phyloP scores from a whole-genome alignment of 768 basidiomycete genomes.

The Lentinula edodes region DNA sequence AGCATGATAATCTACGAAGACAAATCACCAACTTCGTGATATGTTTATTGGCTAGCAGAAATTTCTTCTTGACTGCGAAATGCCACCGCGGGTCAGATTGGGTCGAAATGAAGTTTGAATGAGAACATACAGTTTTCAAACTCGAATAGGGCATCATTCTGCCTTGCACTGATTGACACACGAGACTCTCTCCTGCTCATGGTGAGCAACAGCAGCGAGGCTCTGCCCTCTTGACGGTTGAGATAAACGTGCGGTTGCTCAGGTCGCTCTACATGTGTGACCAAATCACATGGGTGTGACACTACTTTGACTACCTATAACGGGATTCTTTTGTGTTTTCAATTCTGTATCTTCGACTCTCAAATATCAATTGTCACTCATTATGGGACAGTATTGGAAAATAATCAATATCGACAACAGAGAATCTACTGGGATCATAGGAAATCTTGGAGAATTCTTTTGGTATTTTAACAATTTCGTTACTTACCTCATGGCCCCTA shows the following conservation, averaged over 20 bases:
- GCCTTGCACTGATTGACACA: constrained; percentile 58
- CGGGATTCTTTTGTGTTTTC: no score
- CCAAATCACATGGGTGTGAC: not conserved
- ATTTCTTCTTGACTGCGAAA: constrained; percentile 83
- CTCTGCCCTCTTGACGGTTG: constrained; percentile 4
- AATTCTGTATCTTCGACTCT: not conserved
- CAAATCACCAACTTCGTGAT: constrained; percentile 67
- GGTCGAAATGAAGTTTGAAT: constrained; percentile 13
- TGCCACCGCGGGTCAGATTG: constrained; percentile 23
- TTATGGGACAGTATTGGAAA: not conserved
- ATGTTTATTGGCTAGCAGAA: constrained; percentile 85
- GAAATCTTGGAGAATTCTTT: not conserved
- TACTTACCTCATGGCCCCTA: not conserved
- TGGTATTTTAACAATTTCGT: not conserved
- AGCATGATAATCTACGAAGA: not conserved
- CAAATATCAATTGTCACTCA: not conserved
- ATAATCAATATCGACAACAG: not conserved
- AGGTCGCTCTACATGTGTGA: not conserved
- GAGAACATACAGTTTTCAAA: constrained; percentile 72
- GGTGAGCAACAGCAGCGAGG: constrained; percentile 12
- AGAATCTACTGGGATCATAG: not conserved
- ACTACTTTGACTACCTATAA: no score
- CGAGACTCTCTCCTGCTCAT: constrained; percentile 60
- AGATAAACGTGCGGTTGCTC: not conserved
- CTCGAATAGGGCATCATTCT: constrained; percentile 77